Evolutionary conservation across 75 land plant genomes (phyloP), one percentile per base, ranked within the genome.

Genomic region (Larix kaempferi): DNA sequence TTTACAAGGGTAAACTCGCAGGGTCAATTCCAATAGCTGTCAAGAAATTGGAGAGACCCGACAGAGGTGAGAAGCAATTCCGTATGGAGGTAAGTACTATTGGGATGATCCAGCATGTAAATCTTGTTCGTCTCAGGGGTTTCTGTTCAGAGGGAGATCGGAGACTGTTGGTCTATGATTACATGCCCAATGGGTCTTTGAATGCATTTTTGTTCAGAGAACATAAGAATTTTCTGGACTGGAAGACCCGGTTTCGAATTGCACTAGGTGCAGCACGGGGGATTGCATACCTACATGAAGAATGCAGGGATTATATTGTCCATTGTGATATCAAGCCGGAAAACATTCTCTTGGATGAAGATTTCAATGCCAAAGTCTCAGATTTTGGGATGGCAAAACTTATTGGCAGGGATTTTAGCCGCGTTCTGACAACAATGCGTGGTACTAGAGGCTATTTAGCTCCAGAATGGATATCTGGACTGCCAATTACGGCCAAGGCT

Each of bases 171-270:
- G 73, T 85, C 17, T 79, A 83, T 54, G 85, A 79, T 60, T 78
- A 74, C 84, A 87, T 93, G 95, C 85, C 79, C 65, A 93, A 91
- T 57, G 87, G 95, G 3, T 95, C 95, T 27, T 82, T 95, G 52
- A 92, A 90, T 75, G 73, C 44, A 26, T 90, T 84, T 73, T 78
- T 92, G 21, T 90, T 90, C 41, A 37, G 39, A 6, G 78, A 3
- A 77, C 15, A 55, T 23, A 23, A 76, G 39, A 27, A 63, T 21
- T 6, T 65, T 64, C 55, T 77, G 44, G 76, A 29, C 19, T 77
- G 79, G 79, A 57, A 65, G 25, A 63, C 35, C 37, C 49, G 79
- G 49, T 77, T 37, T 63, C 69, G 22, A 7, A 77, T 77, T 41
- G 79, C 79, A 25, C 21, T 64, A 27, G 79, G 73, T 27, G 35